phyloP scores from a whole-genome alignment of 2,329 filamentous ascomycete species.

The Talaromyces atroroseus region DNA sequence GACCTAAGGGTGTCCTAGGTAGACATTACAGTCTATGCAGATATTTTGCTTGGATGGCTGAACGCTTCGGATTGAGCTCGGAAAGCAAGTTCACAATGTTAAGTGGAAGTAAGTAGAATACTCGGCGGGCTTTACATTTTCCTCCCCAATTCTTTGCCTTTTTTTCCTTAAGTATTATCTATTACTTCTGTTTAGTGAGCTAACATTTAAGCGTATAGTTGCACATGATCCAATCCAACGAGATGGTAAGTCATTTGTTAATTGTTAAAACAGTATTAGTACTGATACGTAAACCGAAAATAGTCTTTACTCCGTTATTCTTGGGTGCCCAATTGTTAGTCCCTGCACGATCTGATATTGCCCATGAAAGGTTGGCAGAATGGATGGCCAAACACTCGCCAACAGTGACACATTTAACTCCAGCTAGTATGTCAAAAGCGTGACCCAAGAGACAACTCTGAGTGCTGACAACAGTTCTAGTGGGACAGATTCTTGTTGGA shows the following conservation, averaged over 20 bases:
- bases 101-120: constrained; percentile 52
- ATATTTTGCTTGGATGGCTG: constrained; percentile 92
- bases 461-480: constrained; percentile 31
- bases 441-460: background rate
- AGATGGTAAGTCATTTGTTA: constrained; percentile 46
- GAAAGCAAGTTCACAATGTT: constrained; percentile 76
- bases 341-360: constrained; percentile 75
- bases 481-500: constrained; percentile 92
- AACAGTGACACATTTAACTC: constrained; percentile 83
- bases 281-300: background rate
- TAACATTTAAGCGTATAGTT: constrained; percentile 32
- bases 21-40: constrained; percentile 79
- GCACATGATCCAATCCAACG: constrained; percentile 56
- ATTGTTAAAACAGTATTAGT: background rate
- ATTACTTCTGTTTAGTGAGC: background rate
- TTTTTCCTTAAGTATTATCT: too few relatives aligned
- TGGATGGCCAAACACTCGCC: constrained; percentile 75
- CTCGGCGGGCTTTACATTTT: background rate
- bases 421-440: constrained; percentile 47
- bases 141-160: too few relatives aligned
- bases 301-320: constrained; percentile 81
- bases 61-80: constrained; percentile 68
- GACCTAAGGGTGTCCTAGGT: constrained; percentile 80
- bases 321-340: constrained; percentile 74
- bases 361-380: constrained; percentile 76